phyloP scores from a whole-genome alignment of 306 rosid species.

The Vicia faba region DNA sequence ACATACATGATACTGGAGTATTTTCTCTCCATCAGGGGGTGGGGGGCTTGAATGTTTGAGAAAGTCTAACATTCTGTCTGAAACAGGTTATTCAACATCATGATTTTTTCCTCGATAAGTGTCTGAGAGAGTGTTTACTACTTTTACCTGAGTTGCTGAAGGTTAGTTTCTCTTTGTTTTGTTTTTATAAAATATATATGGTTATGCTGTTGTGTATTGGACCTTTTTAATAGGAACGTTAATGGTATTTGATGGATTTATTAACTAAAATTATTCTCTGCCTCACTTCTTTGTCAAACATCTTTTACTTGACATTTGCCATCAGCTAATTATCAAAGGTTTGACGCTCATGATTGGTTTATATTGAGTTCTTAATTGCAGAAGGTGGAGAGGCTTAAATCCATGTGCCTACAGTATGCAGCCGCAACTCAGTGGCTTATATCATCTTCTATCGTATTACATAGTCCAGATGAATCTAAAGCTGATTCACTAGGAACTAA shows the following conservation, averaged over 20 bases:
- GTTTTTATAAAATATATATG: neutral
- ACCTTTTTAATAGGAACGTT: too few species aligned
- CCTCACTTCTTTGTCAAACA: neutral
- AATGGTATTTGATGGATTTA: too few species aligned
- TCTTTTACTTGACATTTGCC: slow-evolving; percentile 2
- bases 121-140: slow-evolving; percentile 94
- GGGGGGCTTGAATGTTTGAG: slow-evolving; percentile 17
- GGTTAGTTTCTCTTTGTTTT: slow-evolving; percentile 55
- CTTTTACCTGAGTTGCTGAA: slow-evolving; percentile 85
- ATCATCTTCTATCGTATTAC: slow-evolving; percentile 65
- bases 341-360: slow-evolving; percentile 29
- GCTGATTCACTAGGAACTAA: slow-evolving; percentile 47
- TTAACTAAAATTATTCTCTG: neutral
- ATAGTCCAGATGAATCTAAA: slow-evolving; percentile 49
- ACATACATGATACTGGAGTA: slow-evolving; percentile 12
- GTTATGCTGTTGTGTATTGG: too few species aligned
- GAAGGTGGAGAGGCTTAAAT: slow-evolving; percentile 86
- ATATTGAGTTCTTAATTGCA: slow-evolving; percentile 47
- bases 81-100: slow-evolving; percentile 94
- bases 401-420: slow-evolving; percentile 86
- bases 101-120: slow-evolving; percentile 90
- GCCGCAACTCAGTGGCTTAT: slow-evolving; percentile 94
- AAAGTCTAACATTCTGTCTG: slow-evolving; percentile 45
- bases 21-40: neutral
- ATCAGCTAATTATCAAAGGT: neutral